These are phyloP conservation scores for Phytophthora pistaciae DNA, from an alignment of 352 stramenopile species.

Conservation along the genomic window DNA sequence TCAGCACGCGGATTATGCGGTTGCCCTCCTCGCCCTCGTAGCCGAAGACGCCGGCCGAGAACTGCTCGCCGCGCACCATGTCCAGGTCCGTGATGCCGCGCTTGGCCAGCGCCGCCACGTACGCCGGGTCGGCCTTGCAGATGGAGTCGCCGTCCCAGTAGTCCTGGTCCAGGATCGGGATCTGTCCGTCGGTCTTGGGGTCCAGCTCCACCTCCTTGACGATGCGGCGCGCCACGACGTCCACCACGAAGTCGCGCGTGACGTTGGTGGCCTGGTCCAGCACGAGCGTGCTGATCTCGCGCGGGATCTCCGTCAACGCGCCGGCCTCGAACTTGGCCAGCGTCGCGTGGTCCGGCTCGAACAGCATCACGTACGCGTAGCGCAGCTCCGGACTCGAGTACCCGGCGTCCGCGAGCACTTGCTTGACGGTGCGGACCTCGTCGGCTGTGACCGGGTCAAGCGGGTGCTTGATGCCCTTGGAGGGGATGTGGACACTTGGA, in stretches of 20 bases:
- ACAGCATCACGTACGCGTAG: constrained; percentile 66
- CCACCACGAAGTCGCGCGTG: constrained; percentile 50
- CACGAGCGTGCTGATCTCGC: constrained; percentile 51
- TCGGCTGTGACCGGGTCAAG: constrained; percentile 58
- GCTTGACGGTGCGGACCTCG: constrained; percentile 53
- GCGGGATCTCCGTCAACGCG: constrained; percentile 41
- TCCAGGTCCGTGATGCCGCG: constrained; percentile 57
- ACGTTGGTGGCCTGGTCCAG: constrained; percentile 47
- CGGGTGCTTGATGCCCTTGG: constrained; percentile 41
- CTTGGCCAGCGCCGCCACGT: constrained; percentile 48
- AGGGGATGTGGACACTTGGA: constrained; percentile 30
- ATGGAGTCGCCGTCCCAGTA: constrained; percentile 54
- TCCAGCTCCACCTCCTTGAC: constrained; percentile 45
- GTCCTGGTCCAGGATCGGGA: constrained; percentile 56
- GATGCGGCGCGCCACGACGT: constrained; percentile 41
- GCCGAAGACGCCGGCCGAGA: constrained; percentile 56
- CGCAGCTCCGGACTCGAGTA: constrained; percentile 43
- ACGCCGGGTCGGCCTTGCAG: constrained; percentile 51
- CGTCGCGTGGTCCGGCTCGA: constrained; percentile 55
- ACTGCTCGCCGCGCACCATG: constrained; percentile 47
- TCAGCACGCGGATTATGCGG: constrained; percentile 62
- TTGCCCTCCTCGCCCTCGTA: constrained; percentile 48
- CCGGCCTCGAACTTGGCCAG: constrained; percentile 47
- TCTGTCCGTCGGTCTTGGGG: constrained; percentile 52
- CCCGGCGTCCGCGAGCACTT: constrained; percentile 48